A percentile compares a stretch with the other conserved stretches of the same genome.
phyloP scores from a whole-genome alignment of 768 basidiomycete genomes.

The Podaxis sp. region DNA sequence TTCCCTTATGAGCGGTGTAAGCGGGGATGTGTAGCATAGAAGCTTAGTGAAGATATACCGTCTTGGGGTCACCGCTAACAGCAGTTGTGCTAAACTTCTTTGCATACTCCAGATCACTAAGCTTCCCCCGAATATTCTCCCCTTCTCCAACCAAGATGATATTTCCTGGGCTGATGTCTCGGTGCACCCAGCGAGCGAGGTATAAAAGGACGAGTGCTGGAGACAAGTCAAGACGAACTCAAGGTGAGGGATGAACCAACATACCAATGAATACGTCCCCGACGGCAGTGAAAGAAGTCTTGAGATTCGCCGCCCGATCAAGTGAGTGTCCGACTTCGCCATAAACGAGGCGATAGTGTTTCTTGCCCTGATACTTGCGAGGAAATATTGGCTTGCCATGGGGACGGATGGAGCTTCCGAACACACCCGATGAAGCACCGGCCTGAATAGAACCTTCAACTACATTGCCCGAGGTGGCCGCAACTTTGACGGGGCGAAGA shows the following conservation, averaged over 20 bases:
- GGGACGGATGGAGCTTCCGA: neutral
- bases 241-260: neutral
- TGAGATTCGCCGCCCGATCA: slow-evolving; percentile 30
- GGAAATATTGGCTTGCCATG: neutral
- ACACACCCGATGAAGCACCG: neutral
- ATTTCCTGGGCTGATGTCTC: slow-evolving; percentile 11
- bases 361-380: neutral
- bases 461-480: neutral
- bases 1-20: neutral
- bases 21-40: neutral
- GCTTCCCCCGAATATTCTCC: neutral
- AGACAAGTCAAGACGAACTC: neutral
- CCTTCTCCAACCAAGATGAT: slow-evolving; percentile 1
- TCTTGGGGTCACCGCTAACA: neutral
- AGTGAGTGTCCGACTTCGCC: slow-evolving; percentile 4
- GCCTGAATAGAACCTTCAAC: neutral
- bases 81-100: neutral
- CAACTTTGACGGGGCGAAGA: neutral
- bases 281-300: neutral
- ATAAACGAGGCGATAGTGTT: neutral
- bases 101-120: slow-evolving; percentile 16
- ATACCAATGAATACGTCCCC: neutral
- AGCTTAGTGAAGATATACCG: neutral
- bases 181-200: slow-evolving; percentile 15
- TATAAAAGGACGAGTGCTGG: slow-evolving; percentile 11